Base-by-base conservation (phyloP, 148 eudicot genomes). In the Silene uniflora region DNA sequence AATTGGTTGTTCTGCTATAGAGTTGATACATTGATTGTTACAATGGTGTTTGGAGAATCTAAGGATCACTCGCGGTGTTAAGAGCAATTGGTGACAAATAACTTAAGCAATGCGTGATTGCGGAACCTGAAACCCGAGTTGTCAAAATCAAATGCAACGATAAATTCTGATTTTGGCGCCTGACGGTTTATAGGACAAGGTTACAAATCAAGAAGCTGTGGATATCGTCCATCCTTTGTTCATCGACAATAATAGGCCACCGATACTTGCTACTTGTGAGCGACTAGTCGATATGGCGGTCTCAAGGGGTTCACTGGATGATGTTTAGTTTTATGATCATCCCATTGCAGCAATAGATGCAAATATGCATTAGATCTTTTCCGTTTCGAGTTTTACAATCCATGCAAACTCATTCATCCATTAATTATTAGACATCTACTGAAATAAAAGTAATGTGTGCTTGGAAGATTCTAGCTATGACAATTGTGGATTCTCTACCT, bases 51-150 rank as follows among this genome's bases (percentile, higher is more conserved):
- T 91, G 95, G 94, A 84, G 98, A 78, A 88, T 93, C 73, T 85
- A 85, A 54, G 98, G 98, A 68, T 80, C 97, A 35, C 81, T 93
- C 13, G 98, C 98, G 1, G 98, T 93, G 47, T 93, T 95, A 0
- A 81, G 98, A 81, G 94, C 83, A 70, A 89, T 93, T 13, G 98
- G 98, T 3, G 97, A 91, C 78, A 73, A 84, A 32, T 84, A 90
- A 65, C 87, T 89, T 16, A 93, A 93, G 72, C 86, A 85, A 75
- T 93, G 92, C 91, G 90, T 93, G 10, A 84, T 73, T 39, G 87
- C 97, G 4, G 93, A 91, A 63, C 97, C 98, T 5, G 97, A 89
- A 73, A 91, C 93, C 0, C 83, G 77, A 55, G 75, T 84, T 21
- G 58, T 87, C 32, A 81, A 62, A 62, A 83, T 91, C 62, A 76